Evolutionary conservation across 352 stramenopile species (phyloP).

Genomic region (Pythium rishiriense): DNA sequence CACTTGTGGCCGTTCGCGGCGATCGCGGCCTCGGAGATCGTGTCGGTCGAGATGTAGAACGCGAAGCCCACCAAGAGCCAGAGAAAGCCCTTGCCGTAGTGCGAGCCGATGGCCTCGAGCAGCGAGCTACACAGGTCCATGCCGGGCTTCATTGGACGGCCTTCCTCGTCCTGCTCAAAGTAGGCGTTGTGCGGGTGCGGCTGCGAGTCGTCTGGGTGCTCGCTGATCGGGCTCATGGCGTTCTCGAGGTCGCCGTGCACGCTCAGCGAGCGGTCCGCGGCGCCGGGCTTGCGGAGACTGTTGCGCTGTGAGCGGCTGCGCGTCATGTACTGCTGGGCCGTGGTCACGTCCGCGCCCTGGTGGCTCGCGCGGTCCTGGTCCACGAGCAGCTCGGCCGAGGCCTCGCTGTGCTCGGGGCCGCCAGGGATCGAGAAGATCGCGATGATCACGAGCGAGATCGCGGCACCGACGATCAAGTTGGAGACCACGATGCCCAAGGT

Average conservation of each 20-base stretch:
- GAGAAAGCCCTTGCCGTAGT: slow-evolving; percentile 65
- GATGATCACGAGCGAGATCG: slow-evolving; percentile 51
- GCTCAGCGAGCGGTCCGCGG: background rate
- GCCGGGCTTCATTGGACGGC: slow-evolving; percentile 1
- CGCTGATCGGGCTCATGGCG: slow-evolving; percentile 22
- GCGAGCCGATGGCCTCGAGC: slow-evolving; percentile 31
- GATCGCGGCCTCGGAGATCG: slow-evolving; percentile 43
- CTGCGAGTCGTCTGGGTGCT: slow-evolving; percentile 30
- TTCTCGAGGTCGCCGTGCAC: slow-evolving; percentile 18
- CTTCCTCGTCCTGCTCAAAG: slow-evolving; percentile 35
- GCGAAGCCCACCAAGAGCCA: slow-evolving; percentile 62
- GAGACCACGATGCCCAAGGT: slow-evolving; percentile 53
- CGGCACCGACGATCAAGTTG: slow-evolving; percentile 49
- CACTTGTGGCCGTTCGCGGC: slow-evolving; percentile 50
- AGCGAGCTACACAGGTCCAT: background rate
- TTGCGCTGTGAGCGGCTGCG: slow-evolving; percentile 18
- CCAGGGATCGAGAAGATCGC: slow-evolving; percentile 63
- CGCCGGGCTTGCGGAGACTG: slow-evolving; percentile 19
- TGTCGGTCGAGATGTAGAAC: slow-evolving; percentile 59
- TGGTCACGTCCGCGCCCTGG: slow-evolving; percentile 15
- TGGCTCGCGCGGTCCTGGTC: slow-evolving; percentile 25
- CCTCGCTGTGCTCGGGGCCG: slow-evolving; percentile 34
- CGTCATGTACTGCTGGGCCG: slow-evolving; percentile 21
- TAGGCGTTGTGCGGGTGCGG: slow-evolving; percentile 62
- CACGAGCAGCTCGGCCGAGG: slow-evolving; percentile 21